These are phyloP conservation scores for Gentiana straminea DNA, from an alignment of 257 asterid genomes.

Conservation along the genomic window DNA sequence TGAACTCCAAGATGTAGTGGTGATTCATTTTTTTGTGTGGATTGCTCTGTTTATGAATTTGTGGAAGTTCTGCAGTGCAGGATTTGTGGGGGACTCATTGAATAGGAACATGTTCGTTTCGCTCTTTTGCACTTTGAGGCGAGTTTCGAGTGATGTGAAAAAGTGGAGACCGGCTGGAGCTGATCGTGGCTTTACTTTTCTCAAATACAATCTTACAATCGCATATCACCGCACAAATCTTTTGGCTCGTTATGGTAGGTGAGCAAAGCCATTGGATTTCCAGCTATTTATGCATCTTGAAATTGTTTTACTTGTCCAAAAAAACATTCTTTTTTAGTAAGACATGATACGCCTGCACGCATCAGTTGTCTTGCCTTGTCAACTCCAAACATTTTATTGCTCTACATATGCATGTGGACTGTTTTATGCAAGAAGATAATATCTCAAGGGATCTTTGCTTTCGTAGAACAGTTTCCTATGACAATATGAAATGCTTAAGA, in stretches of 20 bases:
- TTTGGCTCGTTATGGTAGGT: constrained; percentile 96
- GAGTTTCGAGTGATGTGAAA: constrained; percentile 52
- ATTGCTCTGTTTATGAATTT: constrained; percentile 22
- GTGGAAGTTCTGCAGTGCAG: constrained; percentile 55
- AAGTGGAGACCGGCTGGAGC: constrained; percentile 98
- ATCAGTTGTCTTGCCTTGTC: neutral
- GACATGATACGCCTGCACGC: too few species aligned
- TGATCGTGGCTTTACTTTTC: constrained; percentile 89
- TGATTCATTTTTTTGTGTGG: neutral
- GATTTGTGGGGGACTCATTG: constrained; percentile 96
- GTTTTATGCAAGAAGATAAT: too few species aligned
- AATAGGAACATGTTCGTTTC: constrained; percentile 95
- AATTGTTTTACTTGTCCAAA: too few species aligned
- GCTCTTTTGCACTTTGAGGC: constrained; percentile 65
- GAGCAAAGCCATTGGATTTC: constrained; percentile 20
- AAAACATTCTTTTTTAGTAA: too few species aligned
- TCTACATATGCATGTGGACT: too few species aligned
- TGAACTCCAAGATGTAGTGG: constrained; percentile 1
- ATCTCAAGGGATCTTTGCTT: too few species aligned
- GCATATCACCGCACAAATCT: constrained; percentile 93
- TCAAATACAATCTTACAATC: constrained; percentile 75
- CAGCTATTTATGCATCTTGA: too few species aligned
- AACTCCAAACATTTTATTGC: neutral
- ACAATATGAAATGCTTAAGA: too few species aligned
- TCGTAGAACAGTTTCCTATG: too few species aligned